Conservation (phyloP, 208 protist genomes). For the Leishmania gerbilli region DNA sequence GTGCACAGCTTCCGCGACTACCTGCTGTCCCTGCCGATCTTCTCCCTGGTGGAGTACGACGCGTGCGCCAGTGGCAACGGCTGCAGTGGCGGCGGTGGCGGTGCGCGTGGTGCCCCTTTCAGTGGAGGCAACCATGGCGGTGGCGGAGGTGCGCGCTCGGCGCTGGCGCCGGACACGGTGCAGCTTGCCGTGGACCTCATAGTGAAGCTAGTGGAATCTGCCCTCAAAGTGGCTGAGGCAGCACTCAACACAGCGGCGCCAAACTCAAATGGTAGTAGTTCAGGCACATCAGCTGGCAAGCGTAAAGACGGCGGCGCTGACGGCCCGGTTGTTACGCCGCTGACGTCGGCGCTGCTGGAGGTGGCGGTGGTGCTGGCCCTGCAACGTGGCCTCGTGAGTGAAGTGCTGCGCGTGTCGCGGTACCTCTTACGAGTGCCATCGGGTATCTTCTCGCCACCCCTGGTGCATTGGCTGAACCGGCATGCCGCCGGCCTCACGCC, state of each 20-base stretch:
- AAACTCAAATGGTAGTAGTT: neutral
- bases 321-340: neutral
- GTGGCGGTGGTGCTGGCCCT: slow-evolving; percentile 72
- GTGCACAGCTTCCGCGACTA: slow-evolving; percentile 72
- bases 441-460: slow-evolving; percentile 27
- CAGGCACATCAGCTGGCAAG: neutral
- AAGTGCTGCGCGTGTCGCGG: slow-evolving; percentile 65
- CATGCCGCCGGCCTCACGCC: slow-evolving; percentile 53
- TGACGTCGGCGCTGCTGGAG: slow-evolving; percentile 49
- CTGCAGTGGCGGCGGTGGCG: slow-evolving; percentile 2
- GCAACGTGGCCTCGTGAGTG: slow-evolving; percentile 74
- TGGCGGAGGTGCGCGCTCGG: slow-evolving; percentile 18
- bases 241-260: neutral
- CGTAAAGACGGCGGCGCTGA: neutral
- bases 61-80: slow-evolving; percentile 1
- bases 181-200: slow-evolving; percentile 66
- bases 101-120: neutral
- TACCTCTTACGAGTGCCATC: slow-evolving; percentile 58
- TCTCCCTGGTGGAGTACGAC: slow-evolving; percentile 61
- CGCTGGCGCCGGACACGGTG: slow-evolving; percentile 54
- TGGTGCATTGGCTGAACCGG: slow-evolving; percentile 56
- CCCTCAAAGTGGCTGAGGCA: slow-evolving; percentile 2
- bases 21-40: slow-evolving; percentile 63
- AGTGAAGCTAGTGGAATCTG: slow-evolving; percentile 44
- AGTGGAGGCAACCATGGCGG: neutral